These are phyloP conservation scores for Lentinus brumalis DNA, from an alignment of 768 basidiomycete genomes.

Conservation along the genomic window DNA sequence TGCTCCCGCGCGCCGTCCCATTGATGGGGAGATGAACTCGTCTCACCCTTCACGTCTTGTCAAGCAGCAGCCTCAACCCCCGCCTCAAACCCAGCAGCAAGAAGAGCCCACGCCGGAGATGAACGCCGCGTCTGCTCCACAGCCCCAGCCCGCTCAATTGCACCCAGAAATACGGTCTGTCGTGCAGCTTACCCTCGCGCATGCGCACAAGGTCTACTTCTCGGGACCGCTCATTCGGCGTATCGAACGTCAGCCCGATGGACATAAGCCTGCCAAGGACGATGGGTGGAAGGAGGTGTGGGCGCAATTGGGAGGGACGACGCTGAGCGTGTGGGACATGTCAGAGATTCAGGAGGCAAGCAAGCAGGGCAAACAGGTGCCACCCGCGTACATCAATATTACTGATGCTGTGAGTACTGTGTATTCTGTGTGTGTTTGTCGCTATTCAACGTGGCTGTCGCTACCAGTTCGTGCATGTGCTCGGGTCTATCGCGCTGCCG, in stretches of 20 bases:
- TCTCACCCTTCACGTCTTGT: constrained; percentile 7
- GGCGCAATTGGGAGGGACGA: constrained; percentile 89
- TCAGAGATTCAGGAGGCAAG: constrained; percentile 83
- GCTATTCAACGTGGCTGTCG: not conserved
- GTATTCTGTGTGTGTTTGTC: not conserved
- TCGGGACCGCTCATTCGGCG: constrained; percentile 80
- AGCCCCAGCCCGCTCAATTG: constrained; percentile 36
- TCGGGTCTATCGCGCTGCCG: constrained; percentile 72
- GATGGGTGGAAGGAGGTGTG: constrained; percentile 85
- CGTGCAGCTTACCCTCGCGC: constrained; percentile 71
- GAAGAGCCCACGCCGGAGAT: constrained; percentile 1
- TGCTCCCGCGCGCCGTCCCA: constrained; percentile 7
- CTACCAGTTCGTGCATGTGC: constrained; percentile 67
- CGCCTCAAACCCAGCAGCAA: constrained; percentile 9
- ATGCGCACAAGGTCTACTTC: constrained; percentile 85
- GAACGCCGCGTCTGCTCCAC: constrained; percentile 9
- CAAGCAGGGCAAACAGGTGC: constrained; percentile 76
- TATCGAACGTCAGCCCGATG: constrained; percentile 78
- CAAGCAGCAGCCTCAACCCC: constrained; percentile 13
- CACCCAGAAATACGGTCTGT: constrained; percentile 85
- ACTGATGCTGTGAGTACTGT: constrained; percentile 76
- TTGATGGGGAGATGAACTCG: constrained; percentile 2
- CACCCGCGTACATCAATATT: constrained; percentile 84
- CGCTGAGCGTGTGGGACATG: constrained; percentile 92
- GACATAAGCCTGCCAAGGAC: constrained; percentile 67